Conservation (phyloP, 1,284 basidiomycete genomes). For the Pyrrhoderma noxium region DNA sequence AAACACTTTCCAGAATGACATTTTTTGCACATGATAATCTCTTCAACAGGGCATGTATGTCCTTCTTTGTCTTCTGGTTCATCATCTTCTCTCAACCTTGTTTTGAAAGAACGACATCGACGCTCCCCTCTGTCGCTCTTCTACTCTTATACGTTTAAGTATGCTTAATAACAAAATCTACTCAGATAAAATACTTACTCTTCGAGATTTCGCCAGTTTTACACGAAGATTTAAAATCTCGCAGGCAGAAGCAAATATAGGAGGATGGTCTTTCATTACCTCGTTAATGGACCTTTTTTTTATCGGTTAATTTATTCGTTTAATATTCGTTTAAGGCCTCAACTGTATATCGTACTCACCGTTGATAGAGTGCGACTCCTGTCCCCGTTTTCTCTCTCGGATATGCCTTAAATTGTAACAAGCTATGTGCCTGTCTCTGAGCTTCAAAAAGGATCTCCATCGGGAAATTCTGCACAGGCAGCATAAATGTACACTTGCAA, state of each 20-base stretch:
- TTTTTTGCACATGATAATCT: constrained; percentile 35
- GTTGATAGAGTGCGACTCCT: no score
- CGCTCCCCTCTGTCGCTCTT: not conserved
- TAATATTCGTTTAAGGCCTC: no score
- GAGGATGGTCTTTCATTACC: constrained; percentile 11
- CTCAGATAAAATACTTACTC: constrained; percentile 9
- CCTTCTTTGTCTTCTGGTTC: not conserved
- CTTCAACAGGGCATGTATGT: constrained; percentile 25
- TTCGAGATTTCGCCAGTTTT: constrained; percentile 22
- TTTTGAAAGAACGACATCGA: not conserved
- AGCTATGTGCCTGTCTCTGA: no score
- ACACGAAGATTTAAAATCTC: constrained; percentile 20
- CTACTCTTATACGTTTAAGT: not conserved
- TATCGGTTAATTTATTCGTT: not conserved
- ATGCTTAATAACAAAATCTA: not conserved
- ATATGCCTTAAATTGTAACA: no score
- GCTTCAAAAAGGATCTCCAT: constrained; percentile 30
- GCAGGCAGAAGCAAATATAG: constrained; percentile 22
- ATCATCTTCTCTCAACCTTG: not conserved
- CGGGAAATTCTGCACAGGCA: constrained; percentile 46
- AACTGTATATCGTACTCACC: no score
- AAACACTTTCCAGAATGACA: constrained; percentile 50
- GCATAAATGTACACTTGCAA: constrained; percentile 53
- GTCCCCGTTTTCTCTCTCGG: no score
- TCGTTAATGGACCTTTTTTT: constrained; percentile 19